Conservation (phyloP, 257 asterid genomes). For the Catharanthus roseus region DNA sequence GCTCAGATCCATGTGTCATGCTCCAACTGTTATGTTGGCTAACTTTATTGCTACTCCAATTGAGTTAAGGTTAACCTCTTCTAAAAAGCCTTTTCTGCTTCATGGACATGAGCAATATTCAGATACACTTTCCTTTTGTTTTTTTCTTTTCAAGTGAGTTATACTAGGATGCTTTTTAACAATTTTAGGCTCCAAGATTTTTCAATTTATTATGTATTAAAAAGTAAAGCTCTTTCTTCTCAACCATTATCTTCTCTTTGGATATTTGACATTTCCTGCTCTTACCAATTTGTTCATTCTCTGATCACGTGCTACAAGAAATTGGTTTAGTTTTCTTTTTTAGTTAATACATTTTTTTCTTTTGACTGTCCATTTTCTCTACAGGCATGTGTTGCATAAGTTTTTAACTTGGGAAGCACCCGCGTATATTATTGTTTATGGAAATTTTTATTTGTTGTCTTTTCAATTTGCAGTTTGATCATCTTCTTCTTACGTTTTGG, state of each 20-base stretch:
- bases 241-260: not conserved
- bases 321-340: not conserved
- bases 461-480: slow-evolving; percentile 46
- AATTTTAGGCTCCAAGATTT: not conserved
- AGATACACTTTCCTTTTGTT: not conserved
- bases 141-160: not conserved
- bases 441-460: not conserved
- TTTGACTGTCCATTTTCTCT: not conserved
- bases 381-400: not conserved
- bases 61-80: slow-evolving; percentile 58
- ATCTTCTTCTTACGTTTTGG: slow-evolving; percentile 86
- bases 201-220: not conserved
- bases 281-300: not conserved
- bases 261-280: not conserved
- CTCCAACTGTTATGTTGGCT: slow-evolving; percentile 90
- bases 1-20: slow-evolving; percentile 69
- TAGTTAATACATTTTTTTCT: no score
- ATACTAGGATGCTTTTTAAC: not conserved
- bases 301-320: not conserved
- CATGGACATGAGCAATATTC: slow-evolving; percentile 10
- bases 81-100: not conserved
- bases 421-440: not conserved
- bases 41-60: slow-evolving; percentile 81
- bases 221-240: not conserved
- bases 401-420: not conserved